phyloP scores from a whole-genome alignment of 306 rosid species.

The Geum urbanum region DNA sequence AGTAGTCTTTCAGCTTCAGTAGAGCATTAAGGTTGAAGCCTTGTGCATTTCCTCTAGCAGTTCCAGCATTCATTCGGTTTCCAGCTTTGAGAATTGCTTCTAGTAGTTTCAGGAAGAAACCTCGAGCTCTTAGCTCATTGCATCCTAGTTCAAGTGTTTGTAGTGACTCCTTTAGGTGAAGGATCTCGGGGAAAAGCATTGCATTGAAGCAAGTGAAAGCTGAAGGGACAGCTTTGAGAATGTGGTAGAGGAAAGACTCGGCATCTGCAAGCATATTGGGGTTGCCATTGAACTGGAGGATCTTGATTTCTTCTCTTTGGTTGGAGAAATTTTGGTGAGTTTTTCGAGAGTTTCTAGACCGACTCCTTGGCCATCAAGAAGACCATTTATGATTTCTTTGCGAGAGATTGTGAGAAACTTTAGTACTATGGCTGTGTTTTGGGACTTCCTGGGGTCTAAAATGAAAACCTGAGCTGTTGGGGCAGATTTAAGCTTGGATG shows the following conservation, averaged over 20 bases:
- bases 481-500: slow-evolving; percentile 31
- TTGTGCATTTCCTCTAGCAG: slow-evolving; percentile 73
- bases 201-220: slow-evolving; percentile 61
- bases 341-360: slow-evolving; percentile 65
- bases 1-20: slow-evolving; percentile 63
- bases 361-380: slow-evolving; percentile 68
- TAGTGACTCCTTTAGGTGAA: slow-evolving; percentile 50
- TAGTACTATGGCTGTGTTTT: slow-evolving; percentile 71
- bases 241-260: slow-evolving; percentile 66
- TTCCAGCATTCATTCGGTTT: slow-evolving; percentile 84
- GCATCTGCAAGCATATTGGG: slow-evolving; percentile 62
- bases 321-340: slow-evolving; percentile 69
- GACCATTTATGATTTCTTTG: slow-evolving; percentile 53
- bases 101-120: slow-evolving; percentile 62
- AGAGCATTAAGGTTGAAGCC: slow-evolving; percentile 78
- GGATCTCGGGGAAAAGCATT: slow-evolving; percentile 67
- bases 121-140: slow-evolving; percentile 54
- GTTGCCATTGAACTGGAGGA: slow-evolving; percentile 57
- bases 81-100: slow-evolving; percentile 92
- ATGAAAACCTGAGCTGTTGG: slow-evolving; percentile 55
- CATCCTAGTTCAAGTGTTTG: slow-evolving; percentile 62
- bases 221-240: slow-evolving; percentile 65
- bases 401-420: slow-evolving; percentile 54
- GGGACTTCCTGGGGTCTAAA: slow-evolving; percentile 68
- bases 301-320: slow-evolving; percentile 59